phyloP scores from a whole-genome alignment of 306 rosid genomes.

The Cicer chorassanicum region DNA sequence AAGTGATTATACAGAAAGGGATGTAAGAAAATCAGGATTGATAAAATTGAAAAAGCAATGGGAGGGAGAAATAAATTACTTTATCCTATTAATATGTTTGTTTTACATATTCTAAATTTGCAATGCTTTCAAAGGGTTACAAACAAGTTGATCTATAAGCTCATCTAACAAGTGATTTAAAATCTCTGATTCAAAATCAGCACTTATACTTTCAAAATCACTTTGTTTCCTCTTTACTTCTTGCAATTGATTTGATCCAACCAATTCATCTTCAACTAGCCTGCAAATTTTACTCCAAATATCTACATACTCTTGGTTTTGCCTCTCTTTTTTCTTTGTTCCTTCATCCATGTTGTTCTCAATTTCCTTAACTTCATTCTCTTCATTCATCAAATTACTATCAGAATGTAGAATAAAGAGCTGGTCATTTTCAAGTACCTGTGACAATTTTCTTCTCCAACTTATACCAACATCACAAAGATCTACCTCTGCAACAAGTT shows the following conservation, averaged over 20 bases:
- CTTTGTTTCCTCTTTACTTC: constrained; percentile 41
- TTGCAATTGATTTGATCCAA: constrained; percentile 50
- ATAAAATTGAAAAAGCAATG: not conserved
- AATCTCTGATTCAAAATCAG: constrained; percentile 60
- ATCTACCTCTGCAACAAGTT: constrained; percentile 48
- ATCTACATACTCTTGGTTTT: constrained; percentile 38
- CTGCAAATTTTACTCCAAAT: constrained; percentile 58
- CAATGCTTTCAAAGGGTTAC: constrained; percentile 33
- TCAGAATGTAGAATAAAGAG: constrained; percentile 47
- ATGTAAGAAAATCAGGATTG: not conserved
- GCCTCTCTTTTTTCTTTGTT: constrained; percentile 48
- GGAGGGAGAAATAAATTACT: constrained; percentile 15
- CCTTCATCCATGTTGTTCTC: constrained; percentile 43
- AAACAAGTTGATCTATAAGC: constrained; percentile 58
- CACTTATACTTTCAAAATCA: constrained; percentile 54
- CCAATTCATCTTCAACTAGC: constrained; percentile 61
- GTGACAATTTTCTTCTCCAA: constrained; percentile 67
- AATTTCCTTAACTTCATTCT: constrained; percentile 39
- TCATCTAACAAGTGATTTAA: constrained; percentile 67
- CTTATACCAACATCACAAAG: constrained; percentile 38
- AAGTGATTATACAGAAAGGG: not conserved
- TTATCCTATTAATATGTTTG: constrained; percentile 41
- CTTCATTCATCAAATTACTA: constrained; percentile 52
- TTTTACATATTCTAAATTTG: constrained; percentile 44
- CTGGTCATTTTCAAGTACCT: constrained; percentile 57